phyloP scores from a whole-genome alignment of 1,284 basidiomycete species.

The Apiotrichum porosum region DNA sequence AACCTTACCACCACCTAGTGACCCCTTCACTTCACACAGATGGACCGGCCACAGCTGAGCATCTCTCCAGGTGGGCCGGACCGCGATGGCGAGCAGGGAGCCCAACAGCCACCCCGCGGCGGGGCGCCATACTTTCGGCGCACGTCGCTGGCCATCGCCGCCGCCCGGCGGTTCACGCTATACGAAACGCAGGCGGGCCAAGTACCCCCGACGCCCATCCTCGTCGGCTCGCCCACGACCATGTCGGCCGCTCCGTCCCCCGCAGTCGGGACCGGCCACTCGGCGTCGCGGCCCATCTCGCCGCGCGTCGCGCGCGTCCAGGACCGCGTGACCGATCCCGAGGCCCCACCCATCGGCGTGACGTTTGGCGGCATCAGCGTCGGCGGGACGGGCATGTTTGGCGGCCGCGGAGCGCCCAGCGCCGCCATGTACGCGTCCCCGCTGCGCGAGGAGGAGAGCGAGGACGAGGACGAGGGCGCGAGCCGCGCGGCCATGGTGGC shows the following conservation, averaged over 20 bases:
- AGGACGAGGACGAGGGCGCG: conserved; percentile 1
- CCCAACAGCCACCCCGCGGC: not conserved
- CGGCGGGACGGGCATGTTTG: not conserved
- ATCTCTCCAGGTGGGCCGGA: too few species aligned
- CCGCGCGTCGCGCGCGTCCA: not conserved
- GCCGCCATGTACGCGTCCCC: not conserved
- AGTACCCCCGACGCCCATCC: not conserved
- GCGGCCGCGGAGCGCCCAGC: too few species aligned
- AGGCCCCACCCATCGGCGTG: not conserved
- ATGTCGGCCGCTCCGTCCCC: not conserved
- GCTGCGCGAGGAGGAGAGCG: not conserved
- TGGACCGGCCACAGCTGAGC: too few species aligned
- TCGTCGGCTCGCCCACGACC: not conserved
- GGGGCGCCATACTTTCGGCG: conserved; percentile 3
- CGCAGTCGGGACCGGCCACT: too few species aligned
- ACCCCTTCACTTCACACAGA: too few species aligned
- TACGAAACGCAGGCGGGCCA: not conserved
- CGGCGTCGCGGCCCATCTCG: not conserved
- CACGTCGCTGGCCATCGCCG: conserved; percentile 19
- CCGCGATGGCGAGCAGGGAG: too few species aligned
- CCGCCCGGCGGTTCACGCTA: conserved; percentile 17
- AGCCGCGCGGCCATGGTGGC: not conserved
- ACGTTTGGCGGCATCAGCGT: not conserved
- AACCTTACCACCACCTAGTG: too few species aligned
- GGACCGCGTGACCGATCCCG: not conserved